phyloP scores from a whole-genome alignment of 176 grass and related monocot genomes.

The Alloteropsis semialata region DNA sequence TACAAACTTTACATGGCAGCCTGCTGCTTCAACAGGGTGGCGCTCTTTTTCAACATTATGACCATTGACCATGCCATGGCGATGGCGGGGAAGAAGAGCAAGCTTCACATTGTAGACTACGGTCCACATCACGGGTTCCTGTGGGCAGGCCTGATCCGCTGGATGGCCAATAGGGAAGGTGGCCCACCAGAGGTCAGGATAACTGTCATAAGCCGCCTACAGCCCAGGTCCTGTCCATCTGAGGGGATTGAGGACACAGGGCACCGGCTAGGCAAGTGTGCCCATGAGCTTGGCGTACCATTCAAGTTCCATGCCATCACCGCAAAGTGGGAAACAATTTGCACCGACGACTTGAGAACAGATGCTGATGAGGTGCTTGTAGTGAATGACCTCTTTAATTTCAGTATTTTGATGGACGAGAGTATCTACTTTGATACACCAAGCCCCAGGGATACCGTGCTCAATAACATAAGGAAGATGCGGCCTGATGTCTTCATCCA shows the following conservation, averaged over 20 bases:
- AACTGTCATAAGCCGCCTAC: background rate
- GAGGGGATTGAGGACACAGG: background rate
- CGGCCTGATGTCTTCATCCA: background rate
- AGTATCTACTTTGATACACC: background rate
- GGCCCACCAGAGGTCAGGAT: background rate
- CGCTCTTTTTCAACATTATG: background rate
- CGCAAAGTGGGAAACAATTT: slow-evolving; percentile 29
- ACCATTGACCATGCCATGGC: slow-evolving; percentile 1
- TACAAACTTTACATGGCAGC: background rate
- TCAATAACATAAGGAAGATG: background rate
- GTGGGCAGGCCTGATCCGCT: slow-evolving; percentile 17
- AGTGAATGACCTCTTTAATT: background rate
- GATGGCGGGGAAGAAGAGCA: slow-evolving; percentile 8
- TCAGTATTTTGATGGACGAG: slow-evolving; percentile 11
- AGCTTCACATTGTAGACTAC: background rate
- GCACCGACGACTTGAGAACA: slow-evolving; percentile 13
- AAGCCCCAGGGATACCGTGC: background rate
- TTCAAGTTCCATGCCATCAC: background rate
- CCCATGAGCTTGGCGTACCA: background rate
- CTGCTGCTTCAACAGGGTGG: slow-evolving; percentile 26
- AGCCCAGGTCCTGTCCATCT: background rate
- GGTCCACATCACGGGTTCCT: slow-evolving; percentile 32
- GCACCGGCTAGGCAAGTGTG: background rate
- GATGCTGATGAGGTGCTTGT: slow-evolving; percentile 41
- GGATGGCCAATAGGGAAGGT: background rate